Percentiles rank a stretch among this genome's conserved stretches.
Conservation (phyloP, 805 yeast genomes). For the Metschnikowia gelsemii region DNA sequence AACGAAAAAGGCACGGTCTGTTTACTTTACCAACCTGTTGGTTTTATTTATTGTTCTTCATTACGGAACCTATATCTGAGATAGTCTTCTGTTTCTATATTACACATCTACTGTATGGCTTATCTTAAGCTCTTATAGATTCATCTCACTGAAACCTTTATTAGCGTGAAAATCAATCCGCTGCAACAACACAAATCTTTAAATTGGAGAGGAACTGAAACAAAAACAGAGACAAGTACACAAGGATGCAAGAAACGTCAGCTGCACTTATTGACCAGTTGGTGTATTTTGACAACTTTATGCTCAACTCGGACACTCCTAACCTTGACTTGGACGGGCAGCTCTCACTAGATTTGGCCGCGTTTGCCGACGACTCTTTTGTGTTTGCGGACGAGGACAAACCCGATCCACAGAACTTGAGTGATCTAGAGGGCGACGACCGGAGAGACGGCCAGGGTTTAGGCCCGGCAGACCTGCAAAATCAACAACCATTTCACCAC, state of each 20-base stretch:
- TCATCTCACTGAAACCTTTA: too few relatives aligned
- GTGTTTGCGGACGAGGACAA: conserved; percentile 82
- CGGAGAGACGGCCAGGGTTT: not conserved
- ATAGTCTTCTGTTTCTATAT: too few relatives aligned
- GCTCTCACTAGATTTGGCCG: conserved; percentile 60
- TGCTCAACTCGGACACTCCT: conserved; percentile 42
- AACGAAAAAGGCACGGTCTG: too few relatives aligned
- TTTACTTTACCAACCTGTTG: too few relatives aligned
- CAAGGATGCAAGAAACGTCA: conserved; percentile 28
- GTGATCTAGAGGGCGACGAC: conserved; percentile 20
- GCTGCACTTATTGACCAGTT: conserved; percentile 66
- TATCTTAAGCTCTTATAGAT: too few relatives aligned
- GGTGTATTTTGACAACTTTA: conserved; percentile 75
- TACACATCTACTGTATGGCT: too few relatives aligned
- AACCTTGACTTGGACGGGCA: conserved; percentile 42
- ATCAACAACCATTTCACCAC: not conserved
- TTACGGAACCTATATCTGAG: too few relatives aligned
- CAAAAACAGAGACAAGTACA: too few relatives aligned
- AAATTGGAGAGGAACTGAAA: not conserved
- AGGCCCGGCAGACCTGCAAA: not conserved
- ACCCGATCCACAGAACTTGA: conserved; percentile 35
- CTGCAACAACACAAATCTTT: not conserved
- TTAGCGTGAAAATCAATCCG: not conserved
- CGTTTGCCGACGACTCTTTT: conserved; percentile 79
- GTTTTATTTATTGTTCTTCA: too few relatives aligned